Evolutionary conservation across 352 stramenopile genomes (phyloP).

Genomic region (Phytophthora boehmeriae): DNA sequence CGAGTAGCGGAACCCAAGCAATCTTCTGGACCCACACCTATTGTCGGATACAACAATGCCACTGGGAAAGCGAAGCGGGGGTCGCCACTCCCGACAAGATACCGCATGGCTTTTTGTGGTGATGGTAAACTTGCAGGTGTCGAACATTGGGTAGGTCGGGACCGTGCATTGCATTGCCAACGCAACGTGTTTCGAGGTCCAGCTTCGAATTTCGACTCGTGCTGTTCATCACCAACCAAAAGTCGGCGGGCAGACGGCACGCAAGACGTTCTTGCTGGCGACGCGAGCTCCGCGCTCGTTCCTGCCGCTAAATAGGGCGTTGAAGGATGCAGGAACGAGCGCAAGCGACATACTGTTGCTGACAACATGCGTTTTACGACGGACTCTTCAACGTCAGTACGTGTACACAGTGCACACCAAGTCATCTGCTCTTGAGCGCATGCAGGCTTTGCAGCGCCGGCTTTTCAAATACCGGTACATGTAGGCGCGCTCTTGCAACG

Average conservation of each 20-base stretch:
- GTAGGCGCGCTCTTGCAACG: background rate
- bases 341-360: background rate
- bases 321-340: background rate
- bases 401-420: too few species aligned
- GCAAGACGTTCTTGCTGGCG: too few species aligned
- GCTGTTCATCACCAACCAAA: background rate
- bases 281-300: background rate
- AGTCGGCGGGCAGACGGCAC: background rate
- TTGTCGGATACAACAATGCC: background rate
- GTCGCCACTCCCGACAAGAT: background rate
- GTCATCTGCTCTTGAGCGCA: background rate
- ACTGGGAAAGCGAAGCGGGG: background rate
- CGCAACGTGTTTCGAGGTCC: background rate
- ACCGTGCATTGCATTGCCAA: background rate
- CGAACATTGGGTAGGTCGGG: too few species aligned
- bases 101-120: too few species aligned
- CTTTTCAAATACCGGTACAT: too few species aligned
- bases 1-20: background rate
- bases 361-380: background rate
- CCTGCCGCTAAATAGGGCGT: background rate
- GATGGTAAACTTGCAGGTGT: too few species aligned
- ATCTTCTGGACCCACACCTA: background rate
- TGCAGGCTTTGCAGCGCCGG: background rate
- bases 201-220: background rate
- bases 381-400: background rate